Conservation (phyloP, 2,329 filamentous ascomycete species). For the Alternaria triticina region DNA sequence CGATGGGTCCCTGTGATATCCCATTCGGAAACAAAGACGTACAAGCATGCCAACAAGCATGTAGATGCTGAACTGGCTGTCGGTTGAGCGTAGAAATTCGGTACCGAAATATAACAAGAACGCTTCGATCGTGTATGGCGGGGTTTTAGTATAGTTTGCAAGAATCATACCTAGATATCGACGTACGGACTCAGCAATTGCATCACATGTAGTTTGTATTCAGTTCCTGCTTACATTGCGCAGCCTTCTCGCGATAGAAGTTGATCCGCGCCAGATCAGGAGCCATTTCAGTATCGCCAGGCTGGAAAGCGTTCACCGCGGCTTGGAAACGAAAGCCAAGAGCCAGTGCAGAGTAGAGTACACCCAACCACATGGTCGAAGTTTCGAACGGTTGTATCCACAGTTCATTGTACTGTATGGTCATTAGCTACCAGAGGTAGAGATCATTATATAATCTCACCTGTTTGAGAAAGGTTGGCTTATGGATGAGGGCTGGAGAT, state of each 20-base stretch:
- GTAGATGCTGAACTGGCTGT: conserved; percentile 39
- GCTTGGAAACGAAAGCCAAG: conserved; percentile 35
- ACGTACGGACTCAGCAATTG: not conserved
- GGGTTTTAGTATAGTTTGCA: conserved; percentile 45
- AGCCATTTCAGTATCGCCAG: not conserved
- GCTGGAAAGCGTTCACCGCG: conserved; percentile 16
- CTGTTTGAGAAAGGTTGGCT: conserved; percentile 36
- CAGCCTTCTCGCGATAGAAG: conserved; percentile 41
- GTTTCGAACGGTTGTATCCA: conserved; percentile 50
- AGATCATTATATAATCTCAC: conserved; percentile 6
- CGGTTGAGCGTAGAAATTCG: conserved; percentile 37
- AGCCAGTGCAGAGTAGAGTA: conserved; percentile 52
- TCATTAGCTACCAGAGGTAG: conserved; percentile 2
- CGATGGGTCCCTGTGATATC: conserved; percentile 52
- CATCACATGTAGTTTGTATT: not conserved
- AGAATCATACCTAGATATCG: conserved; percentile 24
- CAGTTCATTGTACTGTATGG: conserved; percentile 50
- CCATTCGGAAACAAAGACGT: conserved; percentile 48
- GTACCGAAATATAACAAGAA: conserved; percentile 39
- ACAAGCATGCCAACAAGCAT: conserved; percentile 39
- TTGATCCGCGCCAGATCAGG: conserved; percentile 28
- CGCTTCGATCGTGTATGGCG: conserved; percentile 40
- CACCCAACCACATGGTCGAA: conserved; percentile 53
- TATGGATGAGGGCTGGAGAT: conserved; percentile 33
- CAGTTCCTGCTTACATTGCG: conserved; percentile 25